Evolutionary conservation across 108 stramenopile species (phyloP), one percentile per base, ranked within the genome.

Genomic region (Skeletonema menzelii): DNA sequence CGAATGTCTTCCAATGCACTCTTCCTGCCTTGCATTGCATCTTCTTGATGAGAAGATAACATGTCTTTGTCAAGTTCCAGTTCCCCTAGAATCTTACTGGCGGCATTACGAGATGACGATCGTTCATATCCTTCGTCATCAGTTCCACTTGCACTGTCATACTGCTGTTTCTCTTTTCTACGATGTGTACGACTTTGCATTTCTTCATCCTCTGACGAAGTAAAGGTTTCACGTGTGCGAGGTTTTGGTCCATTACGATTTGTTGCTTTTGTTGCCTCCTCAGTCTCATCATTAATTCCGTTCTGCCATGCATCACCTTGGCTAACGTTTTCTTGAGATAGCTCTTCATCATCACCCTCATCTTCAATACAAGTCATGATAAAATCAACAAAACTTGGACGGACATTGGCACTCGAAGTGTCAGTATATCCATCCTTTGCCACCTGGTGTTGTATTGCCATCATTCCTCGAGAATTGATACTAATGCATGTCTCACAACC

Each of bases 391-490:
- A 87, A 87, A 60, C 76, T 85, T 1, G 88, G 85, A 11, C 63
- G 59, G 12, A 71, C 84, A 38, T 70, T 56, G 34, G 67, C 63
- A 27, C 72, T 68, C 20, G 30, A 31, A 59, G n/a, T 27, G 57
- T 84, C 72, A 59, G 27, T 53, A 59, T 37, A 63, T 5, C 32
- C 66, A 35, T 79, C 67, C 27, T 63, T 73, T 3, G 81, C 55
- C 27, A 86, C 71, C 63, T 90, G 87, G 75, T 90, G 89, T 67
- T 90, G 89, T 57, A 90, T 87, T 19, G 89, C 89, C 76, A 90
- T 85, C 82, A 90, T 90, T 10, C 89, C 89, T 34, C 82, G 71
- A 17, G 67, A 34, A 78, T 88, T 90, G 38, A 90, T 80, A 40
- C 84, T 86, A 22, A 90, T 81, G 64, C 87, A 88, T 17, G 87